Percentiles rank a stretch among this genome's conserved stretches.
These are phyloP conservation scores for Phoenix roebelenii DNA, from an alignment of 176 grass and related monocot species.

Conservation along the genomic window DNA sequence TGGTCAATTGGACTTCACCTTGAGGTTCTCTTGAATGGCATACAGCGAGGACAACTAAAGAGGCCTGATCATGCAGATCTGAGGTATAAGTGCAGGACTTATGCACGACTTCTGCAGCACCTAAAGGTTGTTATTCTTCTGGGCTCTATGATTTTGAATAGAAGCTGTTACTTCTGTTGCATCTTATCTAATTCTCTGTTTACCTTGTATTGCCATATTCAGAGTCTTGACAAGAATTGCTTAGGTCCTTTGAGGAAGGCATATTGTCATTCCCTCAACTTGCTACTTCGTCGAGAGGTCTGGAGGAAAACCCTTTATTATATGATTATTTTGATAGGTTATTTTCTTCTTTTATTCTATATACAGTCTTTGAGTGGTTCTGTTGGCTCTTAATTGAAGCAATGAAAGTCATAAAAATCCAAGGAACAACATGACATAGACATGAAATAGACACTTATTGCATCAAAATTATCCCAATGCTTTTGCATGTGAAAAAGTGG, in stretches of 20 bases:
- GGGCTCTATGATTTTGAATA: conserved; percentile 7
- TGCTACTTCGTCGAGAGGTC: conserved; percentile 96
- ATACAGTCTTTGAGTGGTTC: too few relatives aligned
- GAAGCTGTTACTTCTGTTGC: too few relatives aligned
- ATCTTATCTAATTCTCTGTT: too few relatives aligned
- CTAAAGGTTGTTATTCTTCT: conserved; percentile 56
- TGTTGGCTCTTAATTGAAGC: too few relatives aligned
- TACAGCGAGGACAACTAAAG: conserved; percentile 83
- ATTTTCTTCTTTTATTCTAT: too few relatives aligned
- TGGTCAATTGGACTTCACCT: neutral
- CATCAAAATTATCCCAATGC: too few relatives aligned
- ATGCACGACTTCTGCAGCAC: conserved; percentile 95
- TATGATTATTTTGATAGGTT: too few relatives aligned
- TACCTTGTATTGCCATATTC: neutral
- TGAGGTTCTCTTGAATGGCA: conserved; percentile 35
- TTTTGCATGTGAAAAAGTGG: too few relatives aligned
- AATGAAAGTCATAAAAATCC: too few relatives aligned
- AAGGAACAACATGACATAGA: too few relatives aligned
- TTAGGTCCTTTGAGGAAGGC: conserved; percentile 85
- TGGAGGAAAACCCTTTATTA: conserved; percentile 2
- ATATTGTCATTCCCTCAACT: conserved; percentile 94
- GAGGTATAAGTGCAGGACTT: conserved; percentile 98
- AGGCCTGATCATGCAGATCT: conserved; percentile 97
- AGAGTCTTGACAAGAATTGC: conserved; percentile 94
- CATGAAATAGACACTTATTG: too few relatives aligned